A percentile compares a stretch with the other conserved stretches of the same genome.
phyloP scores from a whole-genome alignment of 176 grass and related monocot genomes.

The Triticum turgidum region DNA sequence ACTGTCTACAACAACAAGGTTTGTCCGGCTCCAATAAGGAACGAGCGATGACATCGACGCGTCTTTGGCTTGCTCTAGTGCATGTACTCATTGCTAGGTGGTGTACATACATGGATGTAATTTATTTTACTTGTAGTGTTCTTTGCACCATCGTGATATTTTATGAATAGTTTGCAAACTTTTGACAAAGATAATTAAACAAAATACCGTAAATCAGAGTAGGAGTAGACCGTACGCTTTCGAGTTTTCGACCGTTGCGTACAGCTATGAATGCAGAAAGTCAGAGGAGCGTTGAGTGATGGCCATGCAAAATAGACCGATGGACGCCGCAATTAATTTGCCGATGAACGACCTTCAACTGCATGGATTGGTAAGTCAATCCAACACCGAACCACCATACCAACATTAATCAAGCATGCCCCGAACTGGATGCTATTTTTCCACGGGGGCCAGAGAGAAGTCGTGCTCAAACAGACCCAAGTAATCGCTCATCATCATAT shows the following conservation, averaged over 20 bases:
- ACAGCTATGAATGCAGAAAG: constrained; percentile 19
- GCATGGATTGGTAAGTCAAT: constrained; percentile 34
- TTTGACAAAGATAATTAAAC: too few relatives aligned
- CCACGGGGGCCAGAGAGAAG: neutral
- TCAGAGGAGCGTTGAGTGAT: constrained; percentile 28
- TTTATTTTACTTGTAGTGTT: too few relatives aligned
- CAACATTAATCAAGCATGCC: constrained; percentile 23
- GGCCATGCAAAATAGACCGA: neutral
- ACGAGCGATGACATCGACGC: too few relatives aligned
- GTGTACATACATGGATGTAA: too few relatives aligned
- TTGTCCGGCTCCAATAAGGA: too few relatives aligned
- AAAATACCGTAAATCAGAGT: too few relatives aligned
- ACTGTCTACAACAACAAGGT: too few relatives aligned
- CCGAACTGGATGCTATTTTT: neutral
- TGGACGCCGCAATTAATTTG: constrained; percentile 20
- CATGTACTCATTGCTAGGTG: too few relatives aligned
- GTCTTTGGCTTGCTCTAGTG: too few relatives aligned
- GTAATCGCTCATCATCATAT: neutral
- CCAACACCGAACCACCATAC: constrained; percentile 35
- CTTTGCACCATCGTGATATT: too few relatives aligned
- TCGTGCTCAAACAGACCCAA: neutral
- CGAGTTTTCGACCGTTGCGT: neutral
- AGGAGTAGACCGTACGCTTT: neutral
- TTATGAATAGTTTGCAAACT: too few relatives aligned
- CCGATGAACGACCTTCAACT: constrained; percentile 11